phyloP scores from a whole-genome alignment of 208 protist species.

The Balamuthia mandrillaris region DNA sequence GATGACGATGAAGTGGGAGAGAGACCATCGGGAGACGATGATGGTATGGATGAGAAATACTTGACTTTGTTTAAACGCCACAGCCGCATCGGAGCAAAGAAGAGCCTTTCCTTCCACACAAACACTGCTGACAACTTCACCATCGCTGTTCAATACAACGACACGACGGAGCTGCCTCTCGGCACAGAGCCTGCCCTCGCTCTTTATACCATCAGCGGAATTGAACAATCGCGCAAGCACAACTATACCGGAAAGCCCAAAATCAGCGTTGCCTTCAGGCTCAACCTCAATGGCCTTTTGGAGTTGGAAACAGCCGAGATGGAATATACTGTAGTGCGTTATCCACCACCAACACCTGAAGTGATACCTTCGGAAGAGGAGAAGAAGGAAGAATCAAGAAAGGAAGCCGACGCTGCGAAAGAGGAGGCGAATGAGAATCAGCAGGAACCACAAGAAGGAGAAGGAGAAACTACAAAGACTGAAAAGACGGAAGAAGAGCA shows the following conservation, averaged over 20 bases:
- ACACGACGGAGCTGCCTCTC: background rate
- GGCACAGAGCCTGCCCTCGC: background rate
- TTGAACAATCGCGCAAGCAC: background rate
- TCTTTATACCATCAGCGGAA: background rate
- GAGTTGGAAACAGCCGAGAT: constrained; percentile 52
- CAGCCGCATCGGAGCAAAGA: background rate
- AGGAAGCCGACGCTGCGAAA: no score
- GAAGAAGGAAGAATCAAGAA: no score
- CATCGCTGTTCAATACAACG: background rate
- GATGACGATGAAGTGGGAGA: background rate
- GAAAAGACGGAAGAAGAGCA: no score
- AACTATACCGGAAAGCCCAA: constrained; percentile 52
- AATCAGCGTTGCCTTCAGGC: constrained; percentile 25
- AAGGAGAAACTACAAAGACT: no score
- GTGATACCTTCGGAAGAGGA: no score
- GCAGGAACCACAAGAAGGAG: no score
- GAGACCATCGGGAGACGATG: background rate
- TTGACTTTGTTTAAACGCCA: constrained; percentile 13
- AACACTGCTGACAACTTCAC: background rate
- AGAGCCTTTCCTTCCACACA: constrained; percentile 7
- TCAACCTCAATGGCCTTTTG: constrained; percentile 41
- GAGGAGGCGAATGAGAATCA: no score
- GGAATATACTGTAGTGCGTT: constrained; percentile 37
- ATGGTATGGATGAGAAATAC: background rate
- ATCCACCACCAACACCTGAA: background rate